Conservation (phyloP, 192 early-diverging fungal genomes). For the Diversispora epigaea region DNA sequence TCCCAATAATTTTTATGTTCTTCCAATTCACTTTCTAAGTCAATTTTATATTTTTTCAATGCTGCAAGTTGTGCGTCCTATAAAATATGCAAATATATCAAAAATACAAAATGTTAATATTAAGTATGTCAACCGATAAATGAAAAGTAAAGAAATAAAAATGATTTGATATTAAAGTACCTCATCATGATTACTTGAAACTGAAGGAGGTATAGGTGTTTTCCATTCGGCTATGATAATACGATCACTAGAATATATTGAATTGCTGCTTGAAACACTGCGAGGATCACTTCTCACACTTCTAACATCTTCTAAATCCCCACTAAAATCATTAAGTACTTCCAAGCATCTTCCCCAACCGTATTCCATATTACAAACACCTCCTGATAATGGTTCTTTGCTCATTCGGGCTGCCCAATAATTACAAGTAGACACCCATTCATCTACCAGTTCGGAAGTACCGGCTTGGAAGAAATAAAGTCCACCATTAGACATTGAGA, state of each 20-base stretch:
- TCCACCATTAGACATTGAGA: constrained; percentile 78
- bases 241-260: constrained; percentile 38
- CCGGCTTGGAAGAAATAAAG: constrained; percentile 88
- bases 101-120: not conserved
- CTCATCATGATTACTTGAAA: constrained; percentile 42
- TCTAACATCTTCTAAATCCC: constrained; percentile 29
- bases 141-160: not conserved
- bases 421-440: constrained; percentile 89
- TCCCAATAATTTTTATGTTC: constrained; percentile 63
- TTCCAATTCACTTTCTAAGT: constrained; percentile 68
- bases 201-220: constrained; percentile 50
- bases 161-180: not conserved
- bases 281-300: constrained; percentile 31
- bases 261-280: constrained; percentile 22
- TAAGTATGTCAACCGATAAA: not conserved
- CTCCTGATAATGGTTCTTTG: constrained; percentile 86
- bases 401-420: constrained; percentile 91
- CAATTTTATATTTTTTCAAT: constrained; percentile 63
- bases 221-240: constrained; percentile 50
- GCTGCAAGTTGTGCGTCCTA: constrained; percentile 56
- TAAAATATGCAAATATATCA: not conserved
- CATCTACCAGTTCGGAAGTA: constrained; percentile 65
- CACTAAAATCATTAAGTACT: constrained; percentile 33
- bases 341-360: constrained; percentile 76
- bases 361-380: constrained; percentile 88